These are phyloP conservation scores for Scolecobasidium constrictum DNA, from an alignment of 2,329 filamentous ascomycete species.

Conservation along the genomic window DNA sequence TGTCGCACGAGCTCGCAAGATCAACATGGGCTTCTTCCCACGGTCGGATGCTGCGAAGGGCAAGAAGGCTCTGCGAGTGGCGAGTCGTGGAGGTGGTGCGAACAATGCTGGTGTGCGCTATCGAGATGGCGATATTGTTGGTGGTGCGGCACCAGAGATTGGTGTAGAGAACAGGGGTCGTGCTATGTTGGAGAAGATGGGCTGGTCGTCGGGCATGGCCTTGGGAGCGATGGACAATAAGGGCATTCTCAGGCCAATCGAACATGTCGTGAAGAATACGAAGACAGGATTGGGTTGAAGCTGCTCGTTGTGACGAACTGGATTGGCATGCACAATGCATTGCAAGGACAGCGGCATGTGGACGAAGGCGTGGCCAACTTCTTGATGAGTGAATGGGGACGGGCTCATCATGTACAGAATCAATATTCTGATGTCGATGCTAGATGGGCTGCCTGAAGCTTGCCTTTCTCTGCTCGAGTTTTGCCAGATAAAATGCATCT, in stretches of 20 bases:
- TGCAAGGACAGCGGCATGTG: too few species aligned
- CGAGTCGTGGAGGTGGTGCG: background rate
- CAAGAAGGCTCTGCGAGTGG: constrained; percentile 11
- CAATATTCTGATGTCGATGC: too few species aligned
- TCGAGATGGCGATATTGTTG: constrained; percentile 79
- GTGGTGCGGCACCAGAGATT: constrained; percentile 73
- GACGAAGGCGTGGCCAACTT: too few species aligned
- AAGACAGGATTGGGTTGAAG: constrained; percentile 71
- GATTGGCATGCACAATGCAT: too few species aligned
- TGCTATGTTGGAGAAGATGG: constrained; percentile 92
- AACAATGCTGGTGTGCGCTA: constrained; percentile 30
- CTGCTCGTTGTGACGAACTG: too few species aligned
- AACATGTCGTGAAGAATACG: constrained; percentile 75
- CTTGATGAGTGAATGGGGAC: too few species aligned
- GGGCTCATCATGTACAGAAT: too few species aligned
- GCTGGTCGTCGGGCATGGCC: constrained; percentile 79
- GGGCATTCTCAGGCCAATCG: constrained; percentile 76
- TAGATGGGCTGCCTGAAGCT: too few species aligned
- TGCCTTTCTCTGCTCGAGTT: too few species aligned
- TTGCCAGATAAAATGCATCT: too few species aligned
- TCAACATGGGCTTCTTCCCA: constrained; percentile 32
- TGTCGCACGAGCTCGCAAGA: constrained; percentile 32
- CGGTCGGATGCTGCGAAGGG: constrained; percentile 11
- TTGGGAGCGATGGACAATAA: constrained; percentile 75
- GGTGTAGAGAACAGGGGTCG: constrained; percentile 73